phyloP scores from a whole-genome alignment of 2,329 filamentous ascomycete species.

The Albifimbria verrucaria region DNA sequence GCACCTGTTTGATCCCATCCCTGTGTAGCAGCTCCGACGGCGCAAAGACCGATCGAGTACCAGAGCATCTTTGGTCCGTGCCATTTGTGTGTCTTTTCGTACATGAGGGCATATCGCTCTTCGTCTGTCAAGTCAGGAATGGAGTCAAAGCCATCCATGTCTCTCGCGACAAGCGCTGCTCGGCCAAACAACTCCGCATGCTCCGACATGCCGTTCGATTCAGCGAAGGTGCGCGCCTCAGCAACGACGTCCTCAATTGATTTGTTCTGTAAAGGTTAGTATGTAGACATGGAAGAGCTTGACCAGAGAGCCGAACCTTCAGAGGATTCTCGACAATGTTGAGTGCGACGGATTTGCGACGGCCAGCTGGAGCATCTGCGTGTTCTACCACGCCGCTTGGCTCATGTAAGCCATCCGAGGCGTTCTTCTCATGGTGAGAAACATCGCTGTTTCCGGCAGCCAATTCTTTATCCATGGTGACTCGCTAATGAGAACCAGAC shows the following conservation, averaged over 20 bases:
- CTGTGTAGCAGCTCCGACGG: slow-evolving; percentile 53
- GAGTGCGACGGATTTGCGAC: slow-evolving; percentile 20
- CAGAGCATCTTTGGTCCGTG: slow-evolving; percentile 42
- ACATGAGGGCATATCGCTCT: slow-evolving; percentile 30
- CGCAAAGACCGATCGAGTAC: slow-evolving; percentile 49
- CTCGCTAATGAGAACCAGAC: background rate
- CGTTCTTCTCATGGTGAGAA: slow-evolving; percentile 9
- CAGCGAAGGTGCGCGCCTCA: slow-evolving; percentile 50
- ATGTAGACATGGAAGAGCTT: background rate
- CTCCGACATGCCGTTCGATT: slow-evolving; percentile 43
- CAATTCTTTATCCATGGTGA: slow-evolving; percentile 8
- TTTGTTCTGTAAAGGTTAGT: slow-evolving; percentile 13
- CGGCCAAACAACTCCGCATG: slow-evolving; percentile 40
- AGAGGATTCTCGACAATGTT: slow-evolving; percentile 31
- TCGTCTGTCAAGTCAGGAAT: slow-evolving; percentile 24
- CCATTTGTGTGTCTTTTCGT: slow-evolving; percentile 58
- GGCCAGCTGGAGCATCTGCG: slow-evolving; percentile 4
- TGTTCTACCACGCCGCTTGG: background rate
- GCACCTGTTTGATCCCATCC: slow-evolving; percentile 64
- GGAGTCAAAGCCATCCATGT: slow-evolving; percentile 19
- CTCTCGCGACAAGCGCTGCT: slow-evolving; percentile 33
- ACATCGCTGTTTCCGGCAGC: background rate
- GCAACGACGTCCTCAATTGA: slow-evolving; percentile 18
- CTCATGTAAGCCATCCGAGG: background rate
- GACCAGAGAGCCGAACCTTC: slow-evolving; percentile 16